These are phyloP conservation scores for Agastache rugosa DNA, from an alignment of 257 asterid species.

Conservation along the genomic window DNA sequence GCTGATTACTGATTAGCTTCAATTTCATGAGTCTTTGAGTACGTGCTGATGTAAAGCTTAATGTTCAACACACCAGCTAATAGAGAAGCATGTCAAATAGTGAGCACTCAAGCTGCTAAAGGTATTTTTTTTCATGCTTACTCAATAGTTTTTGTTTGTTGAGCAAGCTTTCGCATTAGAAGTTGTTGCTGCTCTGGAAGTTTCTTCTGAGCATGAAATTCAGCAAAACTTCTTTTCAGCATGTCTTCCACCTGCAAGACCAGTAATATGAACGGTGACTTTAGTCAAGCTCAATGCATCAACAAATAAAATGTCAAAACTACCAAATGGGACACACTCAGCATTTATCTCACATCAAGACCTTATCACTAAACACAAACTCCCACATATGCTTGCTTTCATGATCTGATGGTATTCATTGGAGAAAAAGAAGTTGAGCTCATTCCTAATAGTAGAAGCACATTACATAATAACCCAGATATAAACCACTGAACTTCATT, in stretches of 20 bases:
- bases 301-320: conserved; percentile 23
- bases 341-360: conserved; percentile 28
- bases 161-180: conserved; percentile 84
- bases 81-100: conserved; percentile 1
- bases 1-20: conserved; percentile 9
- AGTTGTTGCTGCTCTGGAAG: conserved; percentile 92
- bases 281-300: conserved; percentile 16
- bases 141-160: conserved; percentile 76
- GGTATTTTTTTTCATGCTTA: conserved; percentile 53
- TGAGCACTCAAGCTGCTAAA: conserved; percentile 19
- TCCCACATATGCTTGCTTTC: background rate
- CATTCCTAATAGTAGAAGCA: conserved; percentile 18
- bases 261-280: conserved; percentile 31
- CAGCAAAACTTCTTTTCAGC: conserved; percentile 99
- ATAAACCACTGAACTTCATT: conserved; percentile 23
- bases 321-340: conserved; percentile 14
- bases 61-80: conserved; percentile 19
- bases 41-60: conserved; percentile 27
- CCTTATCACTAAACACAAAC: background rate
- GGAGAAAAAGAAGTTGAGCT: background rate
- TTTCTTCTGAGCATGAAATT: conserved; percentile 97
- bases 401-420: background rate
- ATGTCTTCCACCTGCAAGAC: conserved; percentile 91
- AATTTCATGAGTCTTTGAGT: conserved; percentile 12
- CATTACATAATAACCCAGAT: conserved; percentile 11